Evolutionary conservation across 768 basidiomycete species (phyloP), one percentile per base, ranked within the genome.

Genomic region (Paxillus ammoniavirescens): DNA sequence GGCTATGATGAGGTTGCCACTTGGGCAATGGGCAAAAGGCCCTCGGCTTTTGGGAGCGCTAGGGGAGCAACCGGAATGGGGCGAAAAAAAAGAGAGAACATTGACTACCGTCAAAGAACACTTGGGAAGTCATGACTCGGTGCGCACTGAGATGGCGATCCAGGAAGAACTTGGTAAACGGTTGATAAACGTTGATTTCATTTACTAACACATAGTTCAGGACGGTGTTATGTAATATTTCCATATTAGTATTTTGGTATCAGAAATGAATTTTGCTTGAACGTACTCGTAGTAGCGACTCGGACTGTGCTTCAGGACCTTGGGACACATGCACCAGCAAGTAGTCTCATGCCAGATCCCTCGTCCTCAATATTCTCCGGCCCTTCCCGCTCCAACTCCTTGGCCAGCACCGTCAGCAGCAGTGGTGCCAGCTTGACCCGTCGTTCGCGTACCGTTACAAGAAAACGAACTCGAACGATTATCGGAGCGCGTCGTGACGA

Each of bases 1-100:
- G 36, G 92, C 82, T 36, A 94, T 82, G 55, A 95, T 62, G 49
- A 97, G 81, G 81, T 70, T 93, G 89, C 93, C 94, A 98, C 68
- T 83, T 80, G 2, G 93, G 92, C 8, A 99, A 80, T 65, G 80
- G 77, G 30, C 94, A 99, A 80, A 65, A 80, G 77, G 30, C 94
- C 95, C 8, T 74, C 73, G 13, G 76, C 73, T 44, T 82, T 73
- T 0, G 91, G 91, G 9, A 93, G 75, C 62, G 76, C 87, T 89
- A 51, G 31, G 10, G 9, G 26, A 23, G 17, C 28, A 5, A 41
- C 59, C 49, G 63, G 50, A 15, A 45, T 9, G 8, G 8, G 0
- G 15, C 0, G 12, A 17, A 12, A 28, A 13, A 50, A 23, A 40
- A 40, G 8, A 17, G 26, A 26, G 26, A 33, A 15, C 7, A 31